Base-by-base conservation (phyloP, 208 protist genomes). In the Crithidia fasciculata region DNA sequence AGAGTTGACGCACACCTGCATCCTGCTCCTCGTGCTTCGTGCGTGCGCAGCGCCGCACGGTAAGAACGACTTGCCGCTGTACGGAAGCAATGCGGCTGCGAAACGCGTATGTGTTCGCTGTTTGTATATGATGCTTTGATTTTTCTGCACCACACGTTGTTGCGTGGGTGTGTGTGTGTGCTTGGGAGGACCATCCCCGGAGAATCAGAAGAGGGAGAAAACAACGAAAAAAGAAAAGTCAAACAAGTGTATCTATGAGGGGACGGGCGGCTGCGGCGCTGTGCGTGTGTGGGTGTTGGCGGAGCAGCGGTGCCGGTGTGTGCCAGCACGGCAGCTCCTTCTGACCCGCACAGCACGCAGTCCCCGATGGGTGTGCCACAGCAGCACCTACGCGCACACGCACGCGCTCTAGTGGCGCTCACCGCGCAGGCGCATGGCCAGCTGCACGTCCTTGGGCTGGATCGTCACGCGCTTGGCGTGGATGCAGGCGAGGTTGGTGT, bases 391-490 rank as follows among this genome's bases (percentile, higher is more conserved):
- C 45, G 54, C 54, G 39, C 19, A 39, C 54, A 39, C 54, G 15
- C 54, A 58, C 19, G 54, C 54, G 28, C 45, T 49, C 45, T 49
- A 49, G 45, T 49, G 45, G 45, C 45, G 45, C 45, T 49, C 45
- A 49, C 45, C 45, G 45, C 45, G 45, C 45, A 49, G 45, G 45
- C 45, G 45, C 45, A 49, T 49, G 45, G 45, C 45, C 45, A 49
- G 45, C 45, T 49, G 45, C 62, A 86, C 74, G 71, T 89, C 94
- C 75, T 92, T 92, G 19, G 81, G 80, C 86, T 94, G 85, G 66
- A 97, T 86, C 40, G 91, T 96, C 43, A 95, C 91, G 69, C 94
- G 81, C 71, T 91, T 89, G 44, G 89, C 88, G 82, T 97, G 94
- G 66, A 96, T 83, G 58, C 89, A 88, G 63, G 86, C 91, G 56